Conservation (phyloP, 1,284 basidiomycete genomes). For the Chiua sp. region DNA sequence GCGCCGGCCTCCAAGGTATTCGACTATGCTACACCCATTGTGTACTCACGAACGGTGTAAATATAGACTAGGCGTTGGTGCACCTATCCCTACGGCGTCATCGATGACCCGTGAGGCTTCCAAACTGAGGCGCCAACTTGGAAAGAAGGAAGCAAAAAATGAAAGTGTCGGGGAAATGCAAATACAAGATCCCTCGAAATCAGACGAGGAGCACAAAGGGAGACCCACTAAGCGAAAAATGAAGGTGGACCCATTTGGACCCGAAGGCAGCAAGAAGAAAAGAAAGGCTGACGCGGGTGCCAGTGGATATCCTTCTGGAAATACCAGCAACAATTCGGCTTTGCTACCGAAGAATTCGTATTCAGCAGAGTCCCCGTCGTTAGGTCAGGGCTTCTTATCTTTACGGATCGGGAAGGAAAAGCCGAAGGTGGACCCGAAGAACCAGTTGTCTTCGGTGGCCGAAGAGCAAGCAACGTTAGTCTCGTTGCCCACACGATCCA, state of each 20-base stretch:
- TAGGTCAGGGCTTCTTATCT: conserved; percentile 17
- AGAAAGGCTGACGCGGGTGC: conserved; percentile 15
- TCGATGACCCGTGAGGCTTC: conserved; percentile 51
- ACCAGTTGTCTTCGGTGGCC: neutral
- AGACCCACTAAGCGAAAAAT: conserved; percentile 61
- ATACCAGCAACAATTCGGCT: neutral
- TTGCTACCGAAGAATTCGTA: neutral
- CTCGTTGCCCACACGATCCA: conserved; percentile 12
- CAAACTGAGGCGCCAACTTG: conserved; percentile 60
- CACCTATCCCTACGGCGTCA: conserved; percentile 54
- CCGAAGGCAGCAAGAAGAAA: conserved; percentile 44
- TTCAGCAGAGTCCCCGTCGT: neutral
- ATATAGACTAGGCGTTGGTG: conserved; percentile 72
- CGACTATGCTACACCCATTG: neutral
- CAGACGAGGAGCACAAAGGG: conserved; percentile 62
- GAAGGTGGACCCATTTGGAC: conserved; percentile 60
- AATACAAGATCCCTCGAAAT: conserved; percentile 32
- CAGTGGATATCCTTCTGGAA: neutral
- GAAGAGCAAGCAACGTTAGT: conserved; percentile 1
- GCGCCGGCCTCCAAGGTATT: conserved; percentile 69
- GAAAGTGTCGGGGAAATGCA: conserved; percentile 42
- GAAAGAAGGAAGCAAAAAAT: conserved; percentile 56
- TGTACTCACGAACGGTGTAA: conserved; percentile 13
- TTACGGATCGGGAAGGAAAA: conserved; percentile 8
- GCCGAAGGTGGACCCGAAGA: neutral